Base-by-base conservation (phyloP, 768 basidiomycete genomes). In the Antrodiella citrinella region DNA sequence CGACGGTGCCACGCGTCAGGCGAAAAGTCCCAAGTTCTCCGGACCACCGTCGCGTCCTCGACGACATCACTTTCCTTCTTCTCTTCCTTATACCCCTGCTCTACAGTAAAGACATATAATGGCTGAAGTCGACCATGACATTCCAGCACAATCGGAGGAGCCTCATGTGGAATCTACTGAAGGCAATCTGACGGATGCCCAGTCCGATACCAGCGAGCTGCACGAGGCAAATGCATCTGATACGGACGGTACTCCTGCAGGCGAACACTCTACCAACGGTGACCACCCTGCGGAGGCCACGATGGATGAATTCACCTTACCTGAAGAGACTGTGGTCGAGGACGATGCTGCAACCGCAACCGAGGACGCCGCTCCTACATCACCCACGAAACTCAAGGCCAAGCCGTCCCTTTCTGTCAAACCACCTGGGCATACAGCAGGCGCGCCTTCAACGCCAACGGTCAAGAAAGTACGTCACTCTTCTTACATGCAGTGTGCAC, bases 391-490 rank as follows among this genome's bases (percentile, higher is more conserved):
- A 54, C 39, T 45, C 20, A 62, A 61, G 53, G 47, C 59, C 24
- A 59, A 53, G 56, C 46, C 64, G 40, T 57, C 65, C 22, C 66
- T 72, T 56, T 63, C 70, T 41, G 68, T 67, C 51, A 80, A 73
- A 61, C 55, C 69, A 39, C 58, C 70, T 21, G 67, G 65, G 46
- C 84, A 80, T 67, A 51, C 70, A 20, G 70, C 70, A 46, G 73
- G 67, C 56, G 59, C 59, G 3, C 72, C 79, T 26, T 66, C 76
- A 39, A 76, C 80, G 18, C 74, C 78, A 49, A 63, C 73, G 9
- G 82, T 82, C 44, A 90, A 85, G 71, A 88, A 84, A 77, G 88
- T 83, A 54, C 51, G 71, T 67, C 21, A 50, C 47, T 50, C 42
- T 54, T 54, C 54, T 51, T 42, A 51, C 22, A 51, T 50, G 45